These are phyloP conservation scores for Syncephalastrum contaminatum DNA, from an alignment of 371 early-diverging fungal species.

Conservation along the genomic window DNA sequence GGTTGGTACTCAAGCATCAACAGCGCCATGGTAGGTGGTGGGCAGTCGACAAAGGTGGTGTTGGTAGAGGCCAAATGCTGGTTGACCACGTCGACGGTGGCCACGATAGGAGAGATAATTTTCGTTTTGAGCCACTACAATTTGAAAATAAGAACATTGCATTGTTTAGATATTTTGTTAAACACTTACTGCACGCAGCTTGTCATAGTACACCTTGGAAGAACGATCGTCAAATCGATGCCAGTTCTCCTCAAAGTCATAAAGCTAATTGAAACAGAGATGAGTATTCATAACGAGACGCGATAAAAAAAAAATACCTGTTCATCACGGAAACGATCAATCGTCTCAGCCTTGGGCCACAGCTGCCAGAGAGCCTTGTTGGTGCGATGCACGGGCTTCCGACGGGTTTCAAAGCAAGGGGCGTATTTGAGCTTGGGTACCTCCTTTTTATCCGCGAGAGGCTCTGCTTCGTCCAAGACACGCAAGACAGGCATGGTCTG, in stretches of 20 bases:
- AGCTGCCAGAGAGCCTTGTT: slow-evolving; percentile 15
- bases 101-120: slow-evolving; percentile 9
- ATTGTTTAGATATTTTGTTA: neutral
- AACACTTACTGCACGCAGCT: slow-evolving; percentile 9
- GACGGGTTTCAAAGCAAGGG: slow-evolving; percentile 1
- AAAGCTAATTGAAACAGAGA: neutral
- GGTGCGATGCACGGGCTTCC: slow-evolving; percentile 1
- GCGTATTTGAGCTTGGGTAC: slow-evolving; percentile 6
- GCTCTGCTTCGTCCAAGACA: too few relatives aligned
- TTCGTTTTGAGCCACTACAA: slow-evolving; percentile 13
- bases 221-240: slow-evolving; percentile 13
- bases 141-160: neutral
- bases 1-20: slow-evolving; percentile 9
- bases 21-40: slow-evolving; percentile 12
- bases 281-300: neutral
- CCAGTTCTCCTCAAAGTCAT: slow-evolving; percentile 18
- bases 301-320: slow-evolving; percentile 6
- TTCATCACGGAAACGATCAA: slow-evolving; percentile 14
- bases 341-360: slow-evolving; percentile 1
- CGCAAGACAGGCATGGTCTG: too few relatives aligned
- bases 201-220: slow-evolving; percentile 18
- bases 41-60: slow-evolving; percentile 14
- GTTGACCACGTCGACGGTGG: slow-evolving; percentile 9
- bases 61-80: slow-evolving; percentile 11
- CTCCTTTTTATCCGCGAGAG: too few relatives aligned